A percentile compares a stretch with the other conserved stretches of the same genome.
Conservation (phyloP, 805 yeast genomes). For the Hanseniaspora guilliermondii region DNA sequence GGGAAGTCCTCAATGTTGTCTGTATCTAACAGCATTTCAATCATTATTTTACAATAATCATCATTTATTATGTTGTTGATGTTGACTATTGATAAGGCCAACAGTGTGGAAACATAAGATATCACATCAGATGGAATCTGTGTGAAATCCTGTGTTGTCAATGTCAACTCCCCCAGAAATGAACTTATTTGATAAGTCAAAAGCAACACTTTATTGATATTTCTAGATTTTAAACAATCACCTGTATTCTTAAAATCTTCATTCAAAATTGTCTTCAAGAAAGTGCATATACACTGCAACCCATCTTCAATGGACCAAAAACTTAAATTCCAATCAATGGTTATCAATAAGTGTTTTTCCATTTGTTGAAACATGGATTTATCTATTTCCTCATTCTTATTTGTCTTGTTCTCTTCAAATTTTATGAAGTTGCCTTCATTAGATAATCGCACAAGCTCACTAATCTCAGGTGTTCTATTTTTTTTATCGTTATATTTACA, state of each 20-base stretch:
- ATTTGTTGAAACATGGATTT: constrained; percentile 56
- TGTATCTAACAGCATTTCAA: neutral
- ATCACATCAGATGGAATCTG: constrained; percentile 36
- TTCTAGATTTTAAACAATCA: constrained; percentile 13
- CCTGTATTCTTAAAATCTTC: constrained; percentile 16
- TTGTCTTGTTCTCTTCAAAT: neutral
- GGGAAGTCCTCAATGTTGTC: neutral
- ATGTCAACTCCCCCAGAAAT: constrained; percentile 42
- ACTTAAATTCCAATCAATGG: constrained; percentile 51
- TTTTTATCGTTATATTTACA: constrained; percentile 63
- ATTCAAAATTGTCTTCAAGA: neutral
- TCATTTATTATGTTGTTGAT: neutral
- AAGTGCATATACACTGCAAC: constrained; percentile 14
- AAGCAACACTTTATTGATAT: neutral
- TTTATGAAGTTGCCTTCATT: constrained; percentile 25
- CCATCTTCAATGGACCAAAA: constrained; percentile 19
- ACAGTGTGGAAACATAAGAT: constrained; percentile 37
- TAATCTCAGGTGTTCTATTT: constrained; percentile 50
- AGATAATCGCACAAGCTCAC: constrained; percentile 55
- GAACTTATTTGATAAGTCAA: constrained; percentile 27
- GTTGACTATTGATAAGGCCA: constrained; percentile 28
- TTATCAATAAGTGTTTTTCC: constrained; percentile 63
- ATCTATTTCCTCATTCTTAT: constrained; percentile 23
- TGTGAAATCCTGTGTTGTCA: constrained; percentile 39
- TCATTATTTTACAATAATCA: neutral